Evolutionary conservation across 2,329 filamentous ascomycete species (phyloP), one percentile per base, ranked within the genome.

Genomic region (Ascochyta clinopodiicola): DNA sequence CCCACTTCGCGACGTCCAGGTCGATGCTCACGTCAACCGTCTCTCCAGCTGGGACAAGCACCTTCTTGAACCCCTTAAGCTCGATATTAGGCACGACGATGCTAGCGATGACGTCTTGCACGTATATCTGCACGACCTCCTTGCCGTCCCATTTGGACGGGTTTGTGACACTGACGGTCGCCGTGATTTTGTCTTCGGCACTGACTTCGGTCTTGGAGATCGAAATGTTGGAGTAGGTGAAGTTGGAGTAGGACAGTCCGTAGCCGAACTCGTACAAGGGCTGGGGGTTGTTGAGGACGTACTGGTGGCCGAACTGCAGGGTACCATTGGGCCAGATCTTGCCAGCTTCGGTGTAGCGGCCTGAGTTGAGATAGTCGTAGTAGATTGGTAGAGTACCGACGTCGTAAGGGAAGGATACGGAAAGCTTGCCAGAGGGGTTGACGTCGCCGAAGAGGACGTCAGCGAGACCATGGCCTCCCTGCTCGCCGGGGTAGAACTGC

Each of bases 341-440:
- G 0, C 88, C 87, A 0, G 84, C 79, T 36, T 86, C 81, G 6
- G 70, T 63, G 21, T 75, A 71, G 4, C 88, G 82, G 0, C 83
- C 88, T 0, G 86, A 88, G 75, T 90, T 90, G 40, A 88, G 77
- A 71, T 89, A 87, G 68, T 91, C 87, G 70, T 91, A 91, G 78
- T 87, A 90, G 46, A 88, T 80, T 0, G 89, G 89, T 0, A 86
- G 78, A 1, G 85, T 86, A 22, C 88, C 88, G 15, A 91, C 82
- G 58, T 86, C 84, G 55, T 84, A 81, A 0, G 88, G 88, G 68
- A 91, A 87, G 10, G 84, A 85, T 31, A 91, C 86, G 1, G 83
- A 82, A 12, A 90, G 81, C 69, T 85, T 88, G 35, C 88, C 88
- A 1, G 83, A 86, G 0, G 87, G 87, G 71, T 87, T 89, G 47